Percentiles rank a stretch among this genome's conserved stretches.
Evolutionary conservation across 345 rosid species (phyloP).

Genomic region (Nephelium lappaceum): DNA sequence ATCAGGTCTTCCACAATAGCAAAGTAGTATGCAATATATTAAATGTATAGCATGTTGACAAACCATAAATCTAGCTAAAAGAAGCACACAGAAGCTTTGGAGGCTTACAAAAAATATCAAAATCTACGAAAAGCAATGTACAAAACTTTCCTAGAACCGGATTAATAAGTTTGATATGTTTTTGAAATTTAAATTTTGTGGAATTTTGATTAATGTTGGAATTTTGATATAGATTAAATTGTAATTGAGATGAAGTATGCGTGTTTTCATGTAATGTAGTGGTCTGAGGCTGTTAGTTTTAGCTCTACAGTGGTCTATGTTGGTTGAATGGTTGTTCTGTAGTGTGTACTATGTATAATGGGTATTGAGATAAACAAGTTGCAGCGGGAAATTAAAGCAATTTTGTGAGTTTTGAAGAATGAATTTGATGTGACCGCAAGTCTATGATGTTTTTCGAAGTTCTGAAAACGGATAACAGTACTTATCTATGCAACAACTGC

Average conservation of each 20-base stretch:
- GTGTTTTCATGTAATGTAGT: constrained; percentile 13
- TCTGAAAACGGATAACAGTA: too few relatives aligned
- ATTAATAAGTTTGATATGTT: too few relatives aligned
- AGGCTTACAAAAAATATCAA: too few relatives aligned
- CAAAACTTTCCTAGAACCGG: too few relatives aligned
- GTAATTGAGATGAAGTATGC: background rate
- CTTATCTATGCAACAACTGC: background rate
- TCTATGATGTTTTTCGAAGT: background rate
- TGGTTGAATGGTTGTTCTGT: background rate
- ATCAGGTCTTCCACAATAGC: too few relatives aligned
- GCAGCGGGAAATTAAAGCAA: too few relatives aligned
- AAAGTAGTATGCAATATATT: too few relatives aligned
- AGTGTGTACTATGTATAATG: background rate
- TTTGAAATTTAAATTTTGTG: too few relatives aligned
- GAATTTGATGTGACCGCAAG: background rate
- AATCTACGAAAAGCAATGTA: too few relatives aligned
- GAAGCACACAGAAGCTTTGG: too few relatives aligned
- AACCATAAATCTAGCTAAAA: too few relatives aligned
- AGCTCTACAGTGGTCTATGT: background rate
- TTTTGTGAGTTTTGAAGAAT: background rate
- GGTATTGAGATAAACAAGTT: background rate
- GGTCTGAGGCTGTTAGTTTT: background rate
- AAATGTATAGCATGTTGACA: too few relatives aligned
- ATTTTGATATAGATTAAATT: constrained; percentile 11
- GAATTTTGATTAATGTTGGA: constrained; percentile 5